Evolutionary conservation across 345 rosid genomes (phyloP), one percentile per base, ranked within the genome.

Genomic region (Eucalyptus dawsonii): DNA sequence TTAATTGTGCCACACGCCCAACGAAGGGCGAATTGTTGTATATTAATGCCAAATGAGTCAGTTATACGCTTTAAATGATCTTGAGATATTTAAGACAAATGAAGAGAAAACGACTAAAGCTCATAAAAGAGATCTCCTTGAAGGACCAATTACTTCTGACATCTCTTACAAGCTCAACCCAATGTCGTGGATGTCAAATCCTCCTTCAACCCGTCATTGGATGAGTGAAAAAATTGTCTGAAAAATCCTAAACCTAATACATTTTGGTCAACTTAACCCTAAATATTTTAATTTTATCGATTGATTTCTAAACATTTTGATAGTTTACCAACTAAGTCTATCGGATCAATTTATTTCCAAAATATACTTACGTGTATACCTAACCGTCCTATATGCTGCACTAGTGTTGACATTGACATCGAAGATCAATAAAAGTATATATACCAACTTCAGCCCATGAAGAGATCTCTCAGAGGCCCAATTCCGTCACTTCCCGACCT

Each of bases 301-400:
- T 19, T 53, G 2, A 53, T 53, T 53, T 53, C 5, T 19, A 53
- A 19, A 19, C 4, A 53, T 53, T 53, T 7, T 53, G 56, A 53
- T 53, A 53, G 10, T 53, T 53, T 53, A 2, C 24, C 58, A 19
- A 19, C 11, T 53, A 8, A 53, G 1, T 53, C 2, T 4, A 53
- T 53, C 2, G 0, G 2, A 1, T 53, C 5, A 53, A 53, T 53
- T 53, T 53, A 19, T 53, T 8, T 1, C 11, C 10, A 1, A 53
- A 53, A 19, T 53, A 53, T 53, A 4, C 58, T 53, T 53, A 53
- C 2, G 11, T 19, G 58, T 53, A 53, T 53, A 8, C 11, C 11
- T 53, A 53, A 53, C 58, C 24, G 4, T 53, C 58, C 2, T 53
- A 53, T 19, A 53, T 19, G 58, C 11, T 53, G 10, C 10, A 53